phyloP scores from a whole-genome alignment of 2,329 filamentous ascomycete genomes.

The Dryadomyces sulphureus region DNA sequence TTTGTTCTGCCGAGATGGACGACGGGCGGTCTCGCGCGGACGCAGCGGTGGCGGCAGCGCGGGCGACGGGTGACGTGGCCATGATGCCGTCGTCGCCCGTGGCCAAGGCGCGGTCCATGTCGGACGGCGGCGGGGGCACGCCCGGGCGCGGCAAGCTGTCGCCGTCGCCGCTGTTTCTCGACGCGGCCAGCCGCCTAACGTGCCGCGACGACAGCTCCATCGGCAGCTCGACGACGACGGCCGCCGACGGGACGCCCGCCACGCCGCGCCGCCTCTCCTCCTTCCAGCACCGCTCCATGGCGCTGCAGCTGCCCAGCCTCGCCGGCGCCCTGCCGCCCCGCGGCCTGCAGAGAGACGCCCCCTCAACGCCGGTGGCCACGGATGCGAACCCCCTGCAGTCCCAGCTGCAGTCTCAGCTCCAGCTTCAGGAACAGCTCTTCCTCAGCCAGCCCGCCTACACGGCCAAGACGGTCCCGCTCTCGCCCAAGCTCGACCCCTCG shows the following conservation, averaged over 20 bases:
- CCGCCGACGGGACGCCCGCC: slow-evolving; percentile 31
- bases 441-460: slow-evolving; percentile 18
- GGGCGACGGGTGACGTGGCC: neutral
- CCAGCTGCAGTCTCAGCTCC: slow-evolving; percentile 6
- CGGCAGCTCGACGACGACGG: slow-evolving; percentile 14
- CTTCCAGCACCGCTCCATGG: slow-evolving; percentile 47
- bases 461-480: slow-evolving; percentile 53
- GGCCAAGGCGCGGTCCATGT: slow-evolving; percentile 46
- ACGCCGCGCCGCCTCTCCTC: slow-evolving; percentile 59
- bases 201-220: slow-evolving; percentile 55
- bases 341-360: neutral
- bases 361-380: slow-evolving; percentile 6
- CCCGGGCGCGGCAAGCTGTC: slow-evolving; percentile 30
- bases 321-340: too few relatives aligned
- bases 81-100: slow-evolving; percentile 24
- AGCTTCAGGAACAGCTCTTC: slow-evolving; percentile 7
- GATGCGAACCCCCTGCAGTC: slow-evolving; percentile 3
- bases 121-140: slow-evolving; percentile 41
- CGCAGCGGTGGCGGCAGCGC: neutral
- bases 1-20: too few relatives aligned
- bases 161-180: slow-evolving; percentile 41
- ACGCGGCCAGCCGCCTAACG: slow-evolving; percentile 28
- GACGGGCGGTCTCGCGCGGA: too few relatives aligned
- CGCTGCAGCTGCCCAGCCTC: slow-evolving; percentile 48
- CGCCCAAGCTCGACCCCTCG: slow-evolving; percentile 71